phyloP scores from a whole-genome alignment of 2,329 filamentous ascomycete genomes.

The Amylocarpus encephaloides region DNA sequence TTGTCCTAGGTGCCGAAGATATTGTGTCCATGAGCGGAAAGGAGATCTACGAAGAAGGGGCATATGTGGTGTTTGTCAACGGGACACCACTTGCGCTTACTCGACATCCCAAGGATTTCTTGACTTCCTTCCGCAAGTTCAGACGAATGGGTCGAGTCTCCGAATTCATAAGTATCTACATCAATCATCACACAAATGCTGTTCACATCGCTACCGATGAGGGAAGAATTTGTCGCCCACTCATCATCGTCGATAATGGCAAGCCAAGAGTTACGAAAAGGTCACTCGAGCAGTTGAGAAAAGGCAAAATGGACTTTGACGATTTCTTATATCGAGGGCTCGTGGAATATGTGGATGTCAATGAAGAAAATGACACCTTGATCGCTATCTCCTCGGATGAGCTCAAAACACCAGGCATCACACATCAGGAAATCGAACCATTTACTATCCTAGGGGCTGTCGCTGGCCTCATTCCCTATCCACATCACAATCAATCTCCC shows the following conservation, averaged over 20 bases:
- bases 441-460: conserved; percentile 96
- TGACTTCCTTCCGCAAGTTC: conserved; percentile 77
- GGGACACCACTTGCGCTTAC: conserved; percentile 90
- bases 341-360: conserved; percentile 95
- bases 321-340: conserved; percentile 86
- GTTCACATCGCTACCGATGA: conserved; percentile 97
- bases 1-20: conserved; percentile 77
- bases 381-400: conserved; percentile 86
- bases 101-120: conserved; percentile 76
- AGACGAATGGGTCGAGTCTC: conserved; percentile 87
- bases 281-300: conserved; percentile 75
- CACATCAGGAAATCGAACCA: conserved; percentile 94
- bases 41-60: conserved; percentile 77
- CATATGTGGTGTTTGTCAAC: conserved; percentile 91
- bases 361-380: conserved; percentile 94
- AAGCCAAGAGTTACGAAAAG: conserved; percentile 72
- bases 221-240: conserved; percentile 88
- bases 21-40: conserved; percentile 74
- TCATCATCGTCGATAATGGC: conserved; percentile 89
- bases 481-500: conserved; percentile 97
- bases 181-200: conserved; percentile 85
- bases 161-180: conserved; percentile 92
- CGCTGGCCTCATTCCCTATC: conserved; percentile 92
- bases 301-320: conserved; percentile 82
- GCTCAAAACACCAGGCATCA: conserved; percentile 60